These are phyloP conservation scores for Trametes versicolor DNA, from an alignment of 1,284 basidiomycete species.

Conservation along the genomic window DNA sequence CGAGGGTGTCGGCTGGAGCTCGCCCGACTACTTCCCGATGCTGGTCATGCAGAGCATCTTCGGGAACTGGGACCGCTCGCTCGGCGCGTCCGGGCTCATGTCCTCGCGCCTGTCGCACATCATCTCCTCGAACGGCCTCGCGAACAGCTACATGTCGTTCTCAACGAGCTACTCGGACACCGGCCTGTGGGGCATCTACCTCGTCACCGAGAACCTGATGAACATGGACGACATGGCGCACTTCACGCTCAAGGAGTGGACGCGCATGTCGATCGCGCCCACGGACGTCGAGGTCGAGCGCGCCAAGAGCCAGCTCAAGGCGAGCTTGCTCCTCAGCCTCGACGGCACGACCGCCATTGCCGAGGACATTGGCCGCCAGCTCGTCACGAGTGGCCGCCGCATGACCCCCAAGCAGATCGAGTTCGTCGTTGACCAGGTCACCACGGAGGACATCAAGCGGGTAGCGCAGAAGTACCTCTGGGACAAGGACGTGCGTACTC, in stretches of 20 bases:
- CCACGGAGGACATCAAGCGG: slow-evolving; percentile 90
- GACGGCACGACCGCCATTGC: slow-evolving; percentile 97
- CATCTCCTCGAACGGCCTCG: slow-evolving; percentile 94
- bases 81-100: slow-evolving; percentile 91
- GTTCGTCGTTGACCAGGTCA: slow-evolving; percentile 90
- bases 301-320: slow-evolving; percentile 98
- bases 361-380: slow-evolving; percentile 97
- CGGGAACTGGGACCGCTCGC: slow-evolving; percentile 99
- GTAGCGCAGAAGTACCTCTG: slow-evolving; percentile 97
- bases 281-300: slow-evolving; percentile 92
- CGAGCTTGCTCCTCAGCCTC: slow-evolving; percentile 88
- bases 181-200: slow-evolving; percentile 99
- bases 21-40: slow-evolving; percentile 99
- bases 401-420: slow-evolving; percentile 96
- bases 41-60: slow-evolving; percentile 98
- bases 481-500: slow-evolving; percentile 89
- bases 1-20: slow-evolving; percentile 98
- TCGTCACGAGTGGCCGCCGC: slow-evolving; percentile 93
- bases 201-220: slow-evolving; percentile 92
- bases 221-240: slow-evolving; percentile 96
- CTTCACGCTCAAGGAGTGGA: slow-evolving; percentile 97
- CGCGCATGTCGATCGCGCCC: slow-evolving; percentile 92
- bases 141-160: slow-evolving; percentile 99
- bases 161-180: slow-evolving; percentile 99
- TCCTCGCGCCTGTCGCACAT: slow-evolving; percentile 94